Base-by-base conservation (phyloP, 2,329 filamentous ascomycete species). In the Fusarium udum region DNA sequence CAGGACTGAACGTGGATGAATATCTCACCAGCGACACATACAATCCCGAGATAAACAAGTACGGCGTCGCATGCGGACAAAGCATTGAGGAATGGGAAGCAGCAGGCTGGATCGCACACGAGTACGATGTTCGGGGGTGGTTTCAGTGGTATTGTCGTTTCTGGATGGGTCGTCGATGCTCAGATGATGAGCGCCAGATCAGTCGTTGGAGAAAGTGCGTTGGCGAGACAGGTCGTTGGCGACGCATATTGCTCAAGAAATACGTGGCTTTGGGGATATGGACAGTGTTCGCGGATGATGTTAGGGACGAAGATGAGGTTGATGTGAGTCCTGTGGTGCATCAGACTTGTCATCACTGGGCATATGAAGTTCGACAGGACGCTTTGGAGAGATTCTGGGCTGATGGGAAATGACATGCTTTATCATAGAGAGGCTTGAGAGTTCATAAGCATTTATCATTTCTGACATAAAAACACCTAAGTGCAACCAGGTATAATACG, bases 201-300 rank as follows among this genome's bases (percentile, higher is more conserved):
- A 64, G 65, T n/a, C 67, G 67, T 4, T 69, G 67, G 67, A 69
- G 59, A 43, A 69, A 69, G 22, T 69, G 67, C 11, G 67, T 69
- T 14, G 67, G 67, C 1, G 67, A 64, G 5, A 69, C 59, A 3
- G 67, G 67, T 3, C 67, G 67, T n/a, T 69, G 67, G 67, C 51
- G 67, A 12, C 34, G 67, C 1, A 69, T 59, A 3, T 13, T 69
- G 9, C 59, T 69, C 0, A 69, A 69, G 32, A 69, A 69, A 22
- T 69, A 69, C 1, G 52, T 69, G 20, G 6, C 59, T 10, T 45
- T 69, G 16, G 65, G 67, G 6, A 69, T 69, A 59, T 36, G 65
- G 3, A 69, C 65, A 5, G 67, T 69, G 1, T 69, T 69, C 18
- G 59, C 67, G 6, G 67, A 69, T 16, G 64, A 60, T 11, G 66